Conservation (phyloP, 2,329 filamentous ascomycete species). For the Pseudovirgaria hyperparasitica region DNA sequence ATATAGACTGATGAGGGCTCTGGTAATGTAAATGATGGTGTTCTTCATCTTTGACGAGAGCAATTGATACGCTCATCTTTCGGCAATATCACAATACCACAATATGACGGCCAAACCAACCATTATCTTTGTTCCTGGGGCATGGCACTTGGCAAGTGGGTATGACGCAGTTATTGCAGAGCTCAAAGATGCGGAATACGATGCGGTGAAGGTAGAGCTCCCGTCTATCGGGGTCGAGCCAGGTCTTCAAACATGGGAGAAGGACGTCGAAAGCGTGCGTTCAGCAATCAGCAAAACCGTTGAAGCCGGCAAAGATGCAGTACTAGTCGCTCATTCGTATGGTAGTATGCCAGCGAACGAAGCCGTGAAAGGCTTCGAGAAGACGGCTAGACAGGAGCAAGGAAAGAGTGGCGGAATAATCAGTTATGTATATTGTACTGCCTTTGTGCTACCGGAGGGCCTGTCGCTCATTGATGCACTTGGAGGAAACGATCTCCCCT, state of each 20-base stretch:
- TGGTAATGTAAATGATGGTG: no score
- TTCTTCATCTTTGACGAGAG: no score
- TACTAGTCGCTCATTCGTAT: constrained; percentile 1
- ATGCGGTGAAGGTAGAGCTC: constrained; percentile 3
- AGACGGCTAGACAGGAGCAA: constrained; percentile 12
- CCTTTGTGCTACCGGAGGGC: constrained; percentile 6
- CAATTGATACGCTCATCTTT: no score
- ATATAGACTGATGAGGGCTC: no score
- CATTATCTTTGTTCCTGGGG: constrained; percentile 9
- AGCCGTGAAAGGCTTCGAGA: constrained; percentile 12
- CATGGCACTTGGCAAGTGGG: constrained; percentile 5
- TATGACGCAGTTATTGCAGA: constrained; percentile 5
- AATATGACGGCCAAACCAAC: constrained; percentile 3
- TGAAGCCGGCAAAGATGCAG: constrained; percentile 10
- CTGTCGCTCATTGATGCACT: background rate
- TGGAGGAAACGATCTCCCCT: background rate
- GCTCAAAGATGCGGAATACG: constrained; percentile 5
- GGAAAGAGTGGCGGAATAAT: constrained; percentile 20
- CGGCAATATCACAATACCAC: background rate
- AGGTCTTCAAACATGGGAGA: constrained; percentile 1
- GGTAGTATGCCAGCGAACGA: constrained; percentile 7
- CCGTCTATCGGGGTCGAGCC: constrained; percentile 4
- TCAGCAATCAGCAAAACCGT: constrained; percentile 6
- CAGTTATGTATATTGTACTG: constrained; percentile 11
- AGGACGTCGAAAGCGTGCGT: constrained; percentile 15